Evolutionary conservation across 2,329 filamentous ascomycete species (phyloP), one percentile per base, ranked within the genome.

Genomic region (Fusarium illudens): DNA sequence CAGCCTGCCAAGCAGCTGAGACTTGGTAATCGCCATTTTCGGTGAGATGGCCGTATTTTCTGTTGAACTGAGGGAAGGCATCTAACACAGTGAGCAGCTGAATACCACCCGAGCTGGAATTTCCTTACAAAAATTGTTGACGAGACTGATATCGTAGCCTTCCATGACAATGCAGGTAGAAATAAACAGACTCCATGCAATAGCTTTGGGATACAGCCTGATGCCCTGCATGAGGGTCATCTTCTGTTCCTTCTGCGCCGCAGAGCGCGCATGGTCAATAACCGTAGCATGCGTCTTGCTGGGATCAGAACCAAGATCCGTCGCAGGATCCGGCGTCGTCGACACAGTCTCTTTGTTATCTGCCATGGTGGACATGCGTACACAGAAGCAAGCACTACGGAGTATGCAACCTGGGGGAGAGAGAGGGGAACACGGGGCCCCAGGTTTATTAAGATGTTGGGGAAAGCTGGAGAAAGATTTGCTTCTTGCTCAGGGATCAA

Each of bases 121-220:
- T 2, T 10, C 60, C 68, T 44, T 22, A 71, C 68, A 71, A 7
- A 71, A 71, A 36, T 71, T 71, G 55, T 71, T 71, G 0, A 71
- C 68, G 0, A 71, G 46, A 4, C 59, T 60, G 22, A 71, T 67
- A 3, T 71, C 68, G 4, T 70, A 71, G 9, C 68, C 68, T 46
- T 71, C 68, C 68, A 71, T 71, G 13, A 71, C 68, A 52, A 71
- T 71, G 17, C 65, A 71, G 9, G 68, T 71, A 2, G 68, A 71
- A 25, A 71, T 71, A 6, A 71, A 56, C 4, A 71, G 10, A 33
- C 68, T 71, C 68, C 68, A 71, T 3, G 15, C 63, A 2, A 71
- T 61, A 44, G 68, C 68, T 55, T 71, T 71, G 25, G 68, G 68
- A 50, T 71, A 71, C 44, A 71, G 58, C 20, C 42, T 70, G 39